These are phyloP conservation scores for Cyanidioschyzon merolae DNA, from an alignment of 23 red algal genomes.

Conservation along the genomic window DNA sequence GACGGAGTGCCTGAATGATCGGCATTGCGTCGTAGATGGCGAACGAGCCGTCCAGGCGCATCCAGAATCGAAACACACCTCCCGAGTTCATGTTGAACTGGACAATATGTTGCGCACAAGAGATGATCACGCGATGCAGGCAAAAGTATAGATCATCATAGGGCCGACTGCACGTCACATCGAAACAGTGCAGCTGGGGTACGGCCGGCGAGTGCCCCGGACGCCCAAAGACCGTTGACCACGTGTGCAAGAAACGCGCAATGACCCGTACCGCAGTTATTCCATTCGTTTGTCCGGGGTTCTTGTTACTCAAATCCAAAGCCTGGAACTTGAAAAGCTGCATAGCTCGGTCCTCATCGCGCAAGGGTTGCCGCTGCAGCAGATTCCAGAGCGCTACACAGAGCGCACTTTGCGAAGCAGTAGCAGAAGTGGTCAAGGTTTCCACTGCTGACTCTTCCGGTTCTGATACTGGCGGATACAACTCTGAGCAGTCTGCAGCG, in stretches of 20 bases:
- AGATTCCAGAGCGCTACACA: not conserved
- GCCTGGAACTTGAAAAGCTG: slow-evolving; percentile 2
- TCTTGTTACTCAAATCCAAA: not conserved
- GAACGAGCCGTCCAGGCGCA: not conserved
- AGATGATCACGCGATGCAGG: slow-evolving; percentile 8
- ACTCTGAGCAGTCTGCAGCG: not conserved
- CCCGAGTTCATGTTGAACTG: not conserved
- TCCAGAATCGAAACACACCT: not conserved
- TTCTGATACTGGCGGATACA: not conserved
- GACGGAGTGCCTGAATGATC: not conserved
- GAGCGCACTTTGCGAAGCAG: not conserved
- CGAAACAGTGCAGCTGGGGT: not conserved
- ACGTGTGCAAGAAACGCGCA: not conserved
- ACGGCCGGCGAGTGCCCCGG: not conserved
- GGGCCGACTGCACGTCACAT: not conserved
- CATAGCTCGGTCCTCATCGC: not conserved
- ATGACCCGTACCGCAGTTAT: not conserved
- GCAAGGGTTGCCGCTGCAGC: not conserved
- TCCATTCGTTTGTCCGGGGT: not conserved
- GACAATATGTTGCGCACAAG: slow-evolving; percentile 9
- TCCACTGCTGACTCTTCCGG: not conserved
- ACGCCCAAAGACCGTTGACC: not conserved
- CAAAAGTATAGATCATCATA: not conserved
- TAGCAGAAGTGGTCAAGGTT: not conserved
- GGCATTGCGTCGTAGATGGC: slow-evolving; percentile 2